Evolutionary conservation across 179 eudicot genomes (phyloP).

Genomic region (Beta macrorhiza): DNA sequence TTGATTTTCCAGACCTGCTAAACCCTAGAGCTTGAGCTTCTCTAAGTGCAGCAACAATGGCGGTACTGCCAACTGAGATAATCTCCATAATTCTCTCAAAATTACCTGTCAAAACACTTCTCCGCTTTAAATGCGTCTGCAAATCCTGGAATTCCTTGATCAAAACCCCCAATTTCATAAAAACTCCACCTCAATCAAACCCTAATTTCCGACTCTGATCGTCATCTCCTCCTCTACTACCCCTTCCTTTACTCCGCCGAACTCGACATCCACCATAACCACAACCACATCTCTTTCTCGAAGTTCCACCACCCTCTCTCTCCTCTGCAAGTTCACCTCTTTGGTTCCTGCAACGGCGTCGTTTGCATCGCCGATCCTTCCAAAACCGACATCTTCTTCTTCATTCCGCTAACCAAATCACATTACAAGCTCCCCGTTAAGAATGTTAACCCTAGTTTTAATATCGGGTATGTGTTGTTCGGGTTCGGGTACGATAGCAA

Average conservation of each 20-base stretch:
- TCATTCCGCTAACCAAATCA: conserved; percentile 12
- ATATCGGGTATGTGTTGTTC: not conserved
- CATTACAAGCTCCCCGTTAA: not conserved
- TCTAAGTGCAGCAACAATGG: not conserved
- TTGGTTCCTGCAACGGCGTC: too few species aligned
- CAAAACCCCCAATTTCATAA: too few species aligned
- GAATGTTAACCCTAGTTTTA: not conserved
- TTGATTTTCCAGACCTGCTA: too few species aligned
- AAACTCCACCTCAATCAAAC: too few species aligned
- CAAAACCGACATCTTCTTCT: conserved; percentile 8
- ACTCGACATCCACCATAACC: not conserved
- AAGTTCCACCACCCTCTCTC: conserved; percentile 15
- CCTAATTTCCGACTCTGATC: too few species aligned
- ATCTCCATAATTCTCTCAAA: not conserved
- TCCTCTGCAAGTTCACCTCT: not conserved
- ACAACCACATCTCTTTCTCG: not conserved
- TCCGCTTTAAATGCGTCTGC: not conserved
- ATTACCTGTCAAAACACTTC: not conserved
- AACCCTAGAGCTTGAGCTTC: not conserved
- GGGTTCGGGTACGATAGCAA: too few species aligned
- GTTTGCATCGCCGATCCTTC: not conserved
- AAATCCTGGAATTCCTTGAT: not conserved
- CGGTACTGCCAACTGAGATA: not conserved
- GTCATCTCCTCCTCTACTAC: too few species aligned
- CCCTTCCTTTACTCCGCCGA: not conserved